phyloP scores from a whole-genome alignment of 192 early-diverging fungal species.

The Podila minutissima region DNA sequence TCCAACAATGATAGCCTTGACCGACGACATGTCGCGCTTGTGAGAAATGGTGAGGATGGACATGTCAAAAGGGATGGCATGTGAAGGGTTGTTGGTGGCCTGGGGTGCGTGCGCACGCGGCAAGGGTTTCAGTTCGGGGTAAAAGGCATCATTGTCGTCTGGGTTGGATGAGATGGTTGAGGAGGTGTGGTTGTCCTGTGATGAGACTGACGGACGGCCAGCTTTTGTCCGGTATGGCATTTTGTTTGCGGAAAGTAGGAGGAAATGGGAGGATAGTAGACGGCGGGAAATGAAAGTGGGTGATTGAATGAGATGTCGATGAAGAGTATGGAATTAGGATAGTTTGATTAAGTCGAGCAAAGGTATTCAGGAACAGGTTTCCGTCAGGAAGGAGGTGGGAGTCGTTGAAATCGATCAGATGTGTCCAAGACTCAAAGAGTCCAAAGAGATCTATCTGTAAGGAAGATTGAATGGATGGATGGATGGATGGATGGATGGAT shows the following conservation, averaged over 20 bases:
- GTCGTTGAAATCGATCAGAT: no score
- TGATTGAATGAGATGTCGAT: no score
- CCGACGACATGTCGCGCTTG: conserved; percentile 7
- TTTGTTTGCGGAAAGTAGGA: background rate
- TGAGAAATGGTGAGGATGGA: conserved; percentile 43
- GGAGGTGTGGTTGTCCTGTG: conserved; percentile 1
- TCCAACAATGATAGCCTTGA: conserved; percentile 49
- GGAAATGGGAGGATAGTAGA: no score
- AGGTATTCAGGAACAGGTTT: no score
- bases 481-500: no score
- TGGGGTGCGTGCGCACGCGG: conserved; percentile 18
- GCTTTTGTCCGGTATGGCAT: background rate
- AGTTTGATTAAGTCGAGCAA: no score
- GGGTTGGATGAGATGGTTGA: conserved; percentile 2
- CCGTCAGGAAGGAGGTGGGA: no score
- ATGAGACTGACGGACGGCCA: background rate
- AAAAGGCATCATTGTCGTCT: conserved; percentile 1
- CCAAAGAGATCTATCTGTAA: no score
- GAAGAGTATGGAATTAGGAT: no score
- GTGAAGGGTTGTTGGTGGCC: conserved; percentile 5
- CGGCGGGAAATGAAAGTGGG: no score
- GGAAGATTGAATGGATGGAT: no score
- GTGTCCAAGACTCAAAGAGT: no score
- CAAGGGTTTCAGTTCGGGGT: conserved; percentile 18
- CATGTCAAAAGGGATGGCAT: conserved; percentile 30